These are phyloP conservation scores for Lactifluus piperatus DNA, from an alignment of 768 basidiomycete genomes.

Conservation along the genomic window DNA sequence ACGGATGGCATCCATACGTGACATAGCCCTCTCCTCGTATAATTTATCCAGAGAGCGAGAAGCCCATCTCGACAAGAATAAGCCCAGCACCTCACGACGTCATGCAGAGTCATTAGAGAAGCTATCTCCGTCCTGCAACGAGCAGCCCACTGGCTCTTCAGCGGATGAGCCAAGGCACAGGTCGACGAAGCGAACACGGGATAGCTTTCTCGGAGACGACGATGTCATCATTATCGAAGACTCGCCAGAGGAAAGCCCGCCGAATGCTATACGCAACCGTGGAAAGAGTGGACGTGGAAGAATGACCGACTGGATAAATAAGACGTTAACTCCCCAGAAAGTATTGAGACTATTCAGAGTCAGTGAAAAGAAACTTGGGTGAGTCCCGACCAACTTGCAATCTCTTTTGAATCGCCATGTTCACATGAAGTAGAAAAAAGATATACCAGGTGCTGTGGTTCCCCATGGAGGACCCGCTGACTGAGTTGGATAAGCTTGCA, in stretches of 20 bases:
- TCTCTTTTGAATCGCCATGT: neutral
- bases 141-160: neutral
- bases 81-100: neutral
- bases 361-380: conserved; percentile 35
- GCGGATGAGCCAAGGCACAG: neutral
- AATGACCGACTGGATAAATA: neutral
- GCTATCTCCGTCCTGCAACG: neutral
- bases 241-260: conserved; percentile 3
- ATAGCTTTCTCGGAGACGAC: neutral
- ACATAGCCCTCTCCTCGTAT: conserved; percentile 4
- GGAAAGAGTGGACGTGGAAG: conserved; percentile 13
- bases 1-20: conserved; percentile 1
- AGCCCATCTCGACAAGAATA: neutral
- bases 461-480: conserved; percentile 57
- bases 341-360: conserved; percentile 45
- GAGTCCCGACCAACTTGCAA: conserved; percentile 20
- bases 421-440: conserved; percentile 34
- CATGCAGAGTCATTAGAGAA: neutral
- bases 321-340: conserved; percentile 26
- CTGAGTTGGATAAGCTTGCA: conserved; percentile 38
- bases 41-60: neutral
- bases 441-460: conserved; percentile 83
- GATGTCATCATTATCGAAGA: conserved; percentile 25
- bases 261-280: neutral
- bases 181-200: conserved; percentile 18